These are phyloP conservation scores for Bipolaris cookei DNA, from an alignment of 2,329 filamentous ascomycete genomes.

Conservation along the genomic window DNA sequence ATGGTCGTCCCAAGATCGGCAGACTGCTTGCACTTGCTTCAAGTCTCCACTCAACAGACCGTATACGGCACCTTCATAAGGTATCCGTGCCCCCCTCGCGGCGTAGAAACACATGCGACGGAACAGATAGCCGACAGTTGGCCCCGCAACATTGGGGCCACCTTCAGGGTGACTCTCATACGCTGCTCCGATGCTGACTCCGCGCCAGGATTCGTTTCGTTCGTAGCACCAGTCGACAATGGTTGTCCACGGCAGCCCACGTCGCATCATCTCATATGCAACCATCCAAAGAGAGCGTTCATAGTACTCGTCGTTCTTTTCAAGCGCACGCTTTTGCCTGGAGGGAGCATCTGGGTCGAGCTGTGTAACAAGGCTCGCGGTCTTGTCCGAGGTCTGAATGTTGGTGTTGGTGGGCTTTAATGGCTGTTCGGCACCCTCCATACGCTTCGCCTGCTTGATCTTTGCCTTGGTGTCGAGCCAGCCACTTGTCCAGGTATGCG, in stretches of 20 bases:
- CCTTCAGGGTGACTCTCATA: conserved; percentile 57
- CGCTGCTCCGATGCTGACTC: conserved; percentile 77
- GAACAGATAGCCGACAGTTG: conserved; percentile 64
- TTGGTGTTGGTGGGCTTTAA: conserved; percentile 55
- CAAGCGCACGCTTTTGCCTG: conserved; percentile 76
- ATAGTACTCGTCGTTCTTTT: conserved; percentile 84
- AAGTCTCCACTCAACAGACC: conserved; percentile 88
- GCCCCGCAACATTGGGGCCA: conserved; percentile 47
- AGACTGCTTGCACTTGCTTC: conserved; percentile 75
- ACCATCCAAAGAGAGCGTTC: conserved; percentile 91
- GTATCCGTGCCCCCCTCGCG: conserved; percentile 71
- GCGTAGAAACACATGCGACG: conserved; percentile 78
- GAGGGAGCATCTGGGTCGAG: conserved; percentile 90
- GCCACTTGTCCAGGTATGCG: conserved; percentile 76
- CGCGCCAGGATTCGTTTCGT: conserved; percentile 87
- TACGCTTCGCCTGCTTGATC: conserved; percentile 87
- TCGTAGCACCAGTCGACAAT: conserved; percentile 87
- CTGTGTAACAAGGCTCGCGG: conserved; percentile 77
- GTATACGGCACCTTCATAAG: conserved; percentile 89
- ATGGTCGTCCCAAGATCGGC: conserved; percentile 82
- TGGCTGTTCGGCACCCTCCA: conserved; percentile 57
- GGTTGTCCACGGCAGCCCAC: conserved; percentile 75
- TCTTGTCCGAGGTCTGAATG: conserved; percentile 50
- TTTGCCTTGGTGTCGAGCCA: conserved; percentile 91
- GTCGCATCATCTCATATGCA: conserved; percentile 90